phyloP scores from a whole-genome alignment of 306 rosid species.

The Spatholobus suberectus region DNA sequence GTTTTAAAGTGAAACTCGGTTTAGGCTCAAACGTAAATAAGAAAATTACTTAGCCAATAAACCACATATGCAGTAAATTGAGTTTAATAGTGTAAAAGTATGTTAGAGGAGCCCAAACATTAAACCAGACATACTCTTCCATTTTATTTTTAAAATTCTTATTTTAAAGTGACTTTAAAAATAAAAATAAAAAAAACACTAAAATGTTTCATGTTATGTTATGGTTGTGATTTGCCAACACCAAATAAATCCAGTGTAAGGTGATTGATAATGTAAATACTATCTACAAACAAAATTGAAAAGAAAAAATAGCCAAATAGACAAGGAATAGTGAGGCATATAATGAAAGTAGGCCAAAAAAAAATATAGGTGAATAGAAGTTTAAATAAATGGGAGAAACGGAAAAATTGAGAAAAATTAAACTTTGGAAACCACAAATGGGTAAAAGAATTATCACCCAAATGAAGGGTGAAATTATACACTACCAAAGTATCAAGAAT shows the following conservation, averaged over 20 bases:
- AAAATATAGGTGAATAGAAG: background rate
- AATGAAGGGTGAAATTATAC: conserved; percentile 22
- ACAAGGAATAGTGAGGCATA: background rate
- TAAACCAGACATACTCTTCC: too few relatives aligned
- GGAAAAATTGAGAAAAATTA: too few relatives aligned
- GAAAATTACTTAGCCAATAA: too few relatives aligned
- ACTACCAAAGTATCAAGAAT: conserved; percentile 9
- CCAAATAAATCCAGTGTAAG: background rate
- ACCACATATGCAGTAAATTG: too few relatives aligned
- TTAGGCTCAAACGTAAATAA: too few relatives aligned
- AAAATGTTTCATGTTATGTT: background rate
- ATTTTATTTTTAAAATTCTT: too few relatives aligned
- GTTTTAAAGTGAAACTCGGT: too few relatives aligned
- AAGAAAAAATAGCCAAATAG: too few relatives aligned
- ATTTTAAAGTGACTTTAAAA: too few relatives aligned
- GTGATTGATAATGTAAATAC: background rate
- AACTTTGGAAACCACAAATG: background rate
- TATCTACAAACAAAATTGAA: background rate
- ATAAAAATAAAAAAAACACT: conserved; percentile 7
- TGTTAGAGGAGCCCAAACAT: too few relatives aligned
- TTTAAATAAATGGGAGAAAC: background rate
- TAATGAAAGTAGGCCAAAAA: background rate
- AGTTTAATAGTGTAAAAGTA: too few relatives aligned
- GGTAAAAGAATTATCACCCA: background rate
- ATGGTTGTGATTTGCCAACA: background rate